Evolutionary conservation across 768 basidiomycete genomes (phyloP).

Genomic region (Phanerochaete carnosa): DNA sequence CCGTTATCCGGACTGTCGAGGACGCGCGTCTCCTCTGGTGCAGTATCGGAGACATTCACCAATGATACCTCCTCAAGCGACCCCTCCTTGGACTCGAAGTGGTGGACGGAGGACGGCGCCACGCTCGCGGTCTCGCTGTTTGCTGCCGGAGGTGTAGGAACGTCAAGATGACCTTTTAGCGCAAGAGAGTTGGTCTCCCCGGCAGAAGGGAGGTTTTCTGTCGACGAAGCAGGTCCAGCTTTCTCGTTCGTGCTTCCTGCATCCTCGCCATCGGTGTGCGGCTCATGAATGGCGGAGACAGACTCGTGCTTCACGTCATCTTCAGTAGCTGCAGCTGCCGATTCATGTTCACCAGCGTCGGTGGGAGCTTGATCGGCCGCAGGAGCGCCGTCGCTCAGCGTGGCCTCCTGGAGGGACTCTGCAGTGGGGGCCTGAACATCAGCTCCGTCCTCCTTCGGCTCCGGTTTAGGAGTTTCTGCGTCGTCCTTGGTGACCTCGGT

Average conservation of each 20-base stretch:
- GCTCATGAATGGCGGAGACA: not conserved
- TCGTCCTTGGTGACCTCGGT: conserved; percentile 15
- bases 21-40: not conserved
- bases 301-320: not conserved
- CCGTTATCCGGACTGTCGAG: not conserved
- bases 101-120: not conserved
- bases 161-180: not conserved
- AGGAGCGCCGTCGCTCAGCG: not conserved
- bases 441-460: not conserved
- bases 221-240: not conserved
- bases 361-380: too few species aligned
- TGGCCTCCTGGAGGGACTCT: not conserved
- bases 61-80: not conserved
- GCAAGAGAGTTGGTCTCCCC: not conserved
- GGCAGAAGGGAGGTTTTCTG: not conserved
- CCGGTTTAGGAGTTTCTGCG: not conserved
- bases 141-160: not conserved
- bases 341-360: not conserved
- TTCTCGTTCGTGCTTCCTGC: too few species aligned
- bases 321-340: not conserved
- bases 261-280: not conserved
- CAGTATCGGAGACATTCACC: not conserved
- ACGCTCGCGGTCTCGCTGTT: not conserved
- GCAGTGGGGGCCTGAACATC: too few species aligned
- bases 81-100: not conserved